These are phyloP conservation scores for Boechera divaricarpa DNA, from an alignment of 345 rosid species.

Conservation along the genomic window DNA sequence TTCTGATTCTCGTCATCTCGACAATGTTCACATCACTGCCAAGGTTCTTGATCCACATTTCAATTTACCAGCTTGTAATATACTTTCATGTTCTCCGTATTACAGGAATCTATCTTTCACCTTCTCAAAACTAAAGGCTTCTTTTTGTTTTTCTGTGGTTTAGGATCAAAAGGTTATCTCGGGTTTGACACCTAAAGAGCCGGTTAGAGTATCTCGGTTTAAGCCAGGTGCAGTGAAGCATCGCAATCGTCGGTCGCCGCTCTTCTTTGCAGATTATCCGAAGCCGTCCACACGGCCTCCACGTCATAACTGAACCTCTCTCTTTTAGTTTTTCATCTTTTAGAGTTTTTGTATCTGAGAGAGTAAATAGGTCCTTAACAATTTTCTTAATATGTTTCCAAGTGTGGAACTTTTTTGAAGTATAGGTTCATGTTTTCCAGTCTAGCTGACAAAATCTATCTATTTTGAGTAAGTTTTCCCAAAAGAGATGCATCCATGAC, in stretches of 20 bases:
- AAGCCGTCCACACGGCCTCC: slow-evolving; percentile 51
- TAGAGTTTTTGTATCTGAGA: slow-evolving; percentile 19
- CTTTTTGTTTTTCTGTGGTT: not conserved
- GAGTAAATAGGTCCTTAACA: slow-evolving; percentile 26
- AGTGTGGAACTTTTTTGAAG: slow-evolving; percentile 8
- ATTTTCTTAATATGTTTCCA: slow-evolving; percentile 34
- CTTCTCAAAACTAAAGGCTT: slow-evolving; percentile 10
- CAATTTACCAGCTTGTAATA: not conserved
- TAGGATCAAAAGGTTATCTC: slow-evolving; percentile 36
- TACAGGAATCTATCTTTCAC: slow-evolving; percentile 1
- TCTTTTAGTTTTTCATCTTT: slow-evolving; percentile 25
- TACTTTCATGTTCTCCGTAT: not conserved
- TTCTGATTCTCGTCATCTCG: slow-evolving; percentile 42
- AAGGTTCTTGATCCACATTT: slow-evolving; percentile 38
- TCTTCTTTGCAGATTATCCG: slow-evolving; percentile 45
- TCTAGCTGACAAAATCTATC: slow-evolving; percentile 14
- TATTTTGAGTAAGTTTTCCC: slow-evolving; percentile 13
- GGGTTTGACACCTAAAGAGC: slow-evolving; percentile 22
- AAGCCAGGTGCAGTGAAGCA: slow-evolving; percentile 14
- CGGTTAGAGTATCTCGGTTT: slow-evolving; percentile 29
- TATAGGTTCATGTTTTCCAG: slow-evolving; percentile 30
- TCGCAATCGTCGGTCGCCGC: slow-evolving; percentile 19
- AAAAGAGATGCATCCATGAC: not conserved
- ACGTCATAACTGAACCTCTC: slow-evolving; percentile 44
- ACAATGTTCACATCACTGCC: slow-evolving; percentile 18